Evolutionary conservation across 257 asterid genomes (phyloP).

Genomic region (Catharanthus roseus): DNA sequence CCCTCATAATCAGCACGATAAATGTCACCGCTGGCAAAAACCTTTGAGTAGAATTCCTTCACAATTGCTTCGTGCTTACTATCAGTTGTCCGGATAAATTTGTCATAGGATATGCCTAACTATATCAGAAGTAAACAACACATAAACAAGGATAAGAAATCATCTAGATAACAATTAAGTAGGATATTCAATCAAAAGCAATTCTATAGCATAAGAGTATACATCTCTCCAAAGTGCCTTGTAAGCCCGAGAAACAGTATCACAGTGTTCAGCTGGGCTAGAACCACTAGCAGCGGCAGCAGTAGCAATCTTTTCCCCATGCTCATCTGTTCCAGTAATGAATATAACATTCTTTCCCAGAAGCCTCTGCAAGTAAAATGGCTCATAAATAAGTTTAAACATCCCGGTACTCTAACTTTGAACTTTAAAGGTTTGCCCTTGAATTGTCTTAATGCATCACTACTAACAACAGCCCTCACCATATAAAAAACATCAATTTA

Average conservation of each 20-base stretch:
- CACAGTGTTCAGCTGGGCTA: constrained; percentile 74
- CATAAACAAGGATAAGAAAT: constrained; percentile 10
- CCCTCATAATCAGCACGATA: constrained; percentile 95
- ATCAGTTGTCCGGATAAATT: constrained; percentile 87
- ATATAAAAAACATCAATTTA: background rate
- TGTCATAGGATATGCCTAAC: constrained; percentile 84
- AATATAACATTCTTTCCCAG: constrained; percentile 72
- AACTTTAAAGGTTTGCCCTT: background rate
- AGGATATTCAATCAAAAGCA: constrained; percentile 7
- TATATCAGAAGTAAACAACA: constrained; percentile 32
- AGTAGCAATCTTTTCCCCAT: constrained; percentile 89
- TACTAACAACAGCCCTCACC: background rate
- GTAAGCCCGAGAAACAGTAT: constrained; percentile 69
- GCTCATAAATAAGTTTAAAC: background rate
- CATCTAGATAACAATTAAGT: background rate
- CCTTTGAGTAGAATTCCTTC: constrained; percentile 80
- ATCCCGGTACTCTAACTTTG: background rate
- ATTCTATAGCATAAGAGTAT: constrained; percentile 8
- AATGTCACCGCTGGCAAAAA: constrained; percentile 79
- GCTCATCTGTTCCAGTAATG: constrained; percentile 95
- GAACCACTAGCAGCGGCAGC: constrained; percentile 79
- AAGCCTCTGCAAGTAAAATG: constrained; percentile 61
- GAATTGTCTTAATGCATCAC: background rate
- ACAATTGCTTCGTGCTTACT: constrained; percentile 71
- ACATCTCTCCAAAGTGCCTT: constrained; percentile 81